Base-by-base conservation (phyloP, 257 asterid genomes). In the Paraleonurus japonicus region DNA sequence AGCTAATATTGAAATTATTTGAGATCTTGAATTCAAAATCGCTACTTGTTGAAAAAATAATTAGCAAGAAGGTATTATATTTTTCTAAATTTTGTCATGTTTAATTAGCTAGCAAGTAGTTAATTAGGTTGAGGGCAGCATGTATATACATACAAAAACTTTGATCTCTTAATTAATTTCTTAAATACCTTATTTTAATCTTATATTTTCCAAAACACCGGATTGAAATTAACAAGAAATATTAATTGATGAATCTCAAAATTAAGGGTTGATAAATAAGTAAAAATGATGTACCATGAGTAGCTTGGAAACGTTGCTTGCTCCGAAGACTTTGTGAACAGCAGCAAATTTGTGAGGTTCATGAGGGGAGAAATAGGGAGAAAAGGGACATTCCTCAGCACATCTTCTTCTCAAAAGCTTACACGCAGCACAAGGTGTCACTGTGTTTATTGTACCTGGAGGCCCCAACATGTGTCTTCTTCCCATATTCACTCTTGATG, bases 271-370 rank as follows among this genome's bases (percentile, higher is more conserved):
- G 3, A 26, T 20, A 11, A 23, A 12, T 9, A 11, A 50, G 11
- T 7, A 0, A 22, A 48, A 24, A 1, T 1, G 16, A 5, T 8
- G 13, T 84, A 92, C 98, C 96, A 80, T 72, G 75, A 92, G 96
- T 90, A 92, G 65, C 96, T 92, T 92, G 90, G 98, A 88, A 79
- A 92, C 98, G 48, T 92, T 92, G 87, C 98, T 92, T 19, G 98
- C 98, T 17, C 98, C 98, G 41, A 89, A 92, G 43, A 92, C 92
- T 69, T 89, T 92, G 76, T 92, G 98, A 79, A 92, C 98, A 65
- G 98, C 96, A 13, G 98, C 95, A 72, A 92, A 92, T 71, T 92
- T 92, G 74, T 88, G 92, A 48, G 98, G 98, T 66, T 89, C 96
- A 10, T 81, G 96, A 0, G 98, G 98, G 19, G 98, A 92, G 72